Evolutionary conservation across 2,329 filamentous ascomycete species (phyloP), one percentile per base, ranked within the genome.

Genomic region (Fusarium liriodendri): DNA sequence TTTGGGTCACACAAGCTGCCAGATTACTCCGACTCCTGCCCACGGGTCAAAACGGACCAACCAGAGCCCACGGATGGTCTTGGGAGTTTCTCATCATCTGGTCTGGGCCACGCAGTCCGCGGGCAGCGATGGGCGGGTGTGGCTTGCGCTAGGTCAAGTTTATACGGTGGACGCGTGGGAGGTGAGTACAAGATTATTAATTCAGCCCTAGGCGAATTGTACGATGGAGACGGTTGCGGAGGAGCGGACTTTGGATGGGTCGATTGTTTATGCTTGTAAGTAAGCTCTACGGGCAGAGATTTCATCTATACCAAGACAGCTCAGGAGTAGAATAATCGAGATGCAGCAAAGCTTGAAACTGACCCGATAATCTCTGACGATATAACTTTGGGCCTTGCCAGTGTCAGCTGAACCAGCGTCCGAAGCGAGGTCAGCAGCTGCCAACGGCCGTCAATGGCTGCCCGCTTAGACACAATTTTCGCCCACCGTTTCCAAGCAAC

Each of bases 171-270:
- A 64, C 35, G 70, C 50, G 42, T 50, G 27, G 62, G 37, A 18
- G 57, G 63, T 32, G 50, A 47, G 52, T 33, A 14, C 3, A 27
- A 25, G 74, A 78, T 78, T 77, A 76, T 69, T 76, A 78, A 78
- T 78, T 76, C 73, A 67, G 45, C 71, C 50, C 37, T 37, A 40
- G 50, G 27, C 18, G 22, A 32, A 22, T 38, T 47, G 35, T 27
- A 6, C 16, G 35, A 42, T 25, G 57, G 54, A 25, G 32, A 35
- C 40, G 29, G n/a, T 33, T 68, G 76, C 74, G 74, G 72, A 72
- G 66, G 59, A 73, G 76, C 76, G 74, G 74, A 78, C 76, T 78
- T 78, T 60, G 54, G 50, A 35, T 62, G 54, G 20, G 27, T 10
- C 22, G n/a, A 29, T 35, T 58, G 7, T 58, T 25, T 16, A 25